Percentiles rank a stretch among this genome's conserved stretches.
Conservation (phyloP, 179 eudicot genomes). For the Silene vulgaris region DNA sequence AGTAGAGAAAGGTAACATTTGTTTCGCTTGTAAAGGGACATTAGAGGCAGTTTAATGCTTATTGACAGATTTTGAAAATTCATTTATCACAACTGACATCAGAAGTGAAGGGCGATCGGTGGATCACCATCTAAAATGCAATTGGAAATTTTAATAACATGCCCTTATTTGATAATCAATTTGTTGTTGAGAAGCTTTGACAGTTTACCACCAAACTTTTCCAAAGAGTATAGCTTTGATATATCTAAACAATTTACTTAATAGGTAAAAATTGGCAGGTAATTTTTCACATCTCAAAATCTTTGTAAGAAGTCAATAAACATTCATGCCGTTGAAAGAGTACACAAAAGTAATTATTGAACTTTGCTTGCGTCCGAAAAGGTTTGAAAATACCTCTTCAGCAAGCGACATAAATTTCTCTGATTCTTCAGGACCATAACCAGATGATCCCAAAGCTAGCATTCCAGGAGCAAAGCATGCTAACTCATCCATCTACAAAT, state of each 20-base stretch:
- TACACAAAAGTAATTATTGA: neutral
- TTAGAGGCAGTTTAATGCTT: neutral
- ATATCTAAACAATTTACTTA: neutral
- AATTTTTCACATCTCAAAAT: neutral
- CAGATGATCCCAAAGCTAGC: constrained; percentile 87
- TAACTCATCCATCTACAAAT: constrained; percentile 92
- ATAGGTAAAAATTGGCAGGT: neutral
- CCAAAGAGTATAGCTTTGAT: too few species aligned
- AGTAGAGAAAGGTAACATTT: neutral
- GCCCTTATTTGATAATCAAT: too few species aligned
- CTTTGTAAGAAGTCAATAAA: neutral
- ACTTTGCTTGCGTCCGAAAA: neutral
- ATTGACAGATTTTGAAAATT: neutral
- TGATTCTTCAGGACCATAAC: constrained; percentile 70
- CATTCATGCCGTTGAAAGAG: constrained; percentile 5
- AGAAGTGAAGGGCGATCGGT: too few species aligned
- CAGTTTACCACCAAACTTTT: too few species aligned
- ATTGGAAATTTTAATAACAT: too few species aligned
- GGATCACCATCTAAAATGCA: too few species aligned
- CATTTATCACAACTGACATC: too few species aligned
- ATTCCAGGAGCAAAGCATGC: constrained; percentile 99
- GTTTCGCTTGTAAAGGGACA: neutral
- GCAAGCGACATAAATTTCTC: constrained; percentile 73
- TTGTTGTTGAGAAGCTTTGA: too few species aligned
- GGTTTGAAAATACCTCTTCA: constrained; percentile 61